These are phyloP conservation scores for Juncus effusus DNA, from an alignment of 176 grass and related monocot genomes.

Conservation along the genomic window DNA sequence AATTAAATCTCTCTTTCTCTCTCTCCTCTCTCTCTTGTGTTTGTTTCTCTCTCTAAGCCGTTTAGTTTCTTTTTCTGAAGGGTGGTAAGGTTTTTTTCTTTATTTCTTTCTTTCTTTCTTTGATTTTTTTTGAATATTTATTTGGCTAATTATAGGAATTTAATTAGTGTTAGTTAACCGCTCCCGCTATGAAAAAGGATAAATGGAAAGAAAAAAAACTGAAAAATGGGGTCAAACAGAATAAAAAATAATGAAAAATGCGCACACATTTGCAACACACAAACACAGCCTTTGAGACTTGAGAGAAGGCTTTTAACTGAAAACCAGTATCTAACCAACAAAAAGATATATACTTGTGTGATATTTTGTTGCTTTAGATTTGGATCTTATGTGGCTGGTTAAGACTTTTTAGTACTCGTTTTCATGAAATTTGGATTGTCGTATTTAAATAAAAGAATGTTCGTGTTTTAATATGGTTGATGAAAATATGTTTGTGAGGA, in stretches of 20 bases:
- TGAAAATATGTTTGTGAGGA: too few species aligned
- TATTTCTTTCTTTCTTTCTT: neutral
- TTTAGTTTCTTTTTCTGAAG: conserved; percentile 27
- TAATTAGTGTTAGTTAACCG: conserved; percentile 13
- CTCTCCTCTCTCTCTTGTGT: neutral
- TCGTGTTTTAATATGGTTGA: too few species aligned
- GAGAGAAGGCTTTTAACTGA: conserved; percentile 25
- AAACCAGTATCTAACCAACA: conserved; percentile 30
- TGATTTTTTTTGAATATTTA: neutral
- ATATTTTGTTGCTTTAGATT: neutral
- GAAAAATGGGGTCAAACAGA: conserved; percentile 27
- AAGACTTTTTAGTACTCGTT: too few species aligned
- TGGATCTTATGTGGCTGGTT: conserved; percentile 9
- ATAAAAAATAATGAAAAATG: neutral
- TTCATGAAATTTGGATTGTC: too few species aligned
- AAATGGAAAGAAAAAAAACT: neutral
- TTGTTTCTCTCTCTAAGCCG: conserved; percentile 4
- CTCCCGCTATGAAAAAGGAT: conserved; percentile 18
- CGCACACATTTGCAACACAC: neutral
- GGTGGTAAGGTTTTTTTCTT: conserved; percentile 7
- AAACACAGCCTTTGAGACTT: conserved; percentile 11
- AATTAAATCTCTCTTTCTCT: neutral
- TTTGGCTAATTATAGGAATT: conserved; percentile 24
- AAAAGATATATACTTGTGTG: neutral
- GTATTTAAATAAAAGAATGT: too few species aligned